Evolutionary conservation across 768 basidiomycete genomes (phyloP), one percentile per base, ranked within the genome.

Genomic region (Cystofilobasidium capitatum): DNA sequence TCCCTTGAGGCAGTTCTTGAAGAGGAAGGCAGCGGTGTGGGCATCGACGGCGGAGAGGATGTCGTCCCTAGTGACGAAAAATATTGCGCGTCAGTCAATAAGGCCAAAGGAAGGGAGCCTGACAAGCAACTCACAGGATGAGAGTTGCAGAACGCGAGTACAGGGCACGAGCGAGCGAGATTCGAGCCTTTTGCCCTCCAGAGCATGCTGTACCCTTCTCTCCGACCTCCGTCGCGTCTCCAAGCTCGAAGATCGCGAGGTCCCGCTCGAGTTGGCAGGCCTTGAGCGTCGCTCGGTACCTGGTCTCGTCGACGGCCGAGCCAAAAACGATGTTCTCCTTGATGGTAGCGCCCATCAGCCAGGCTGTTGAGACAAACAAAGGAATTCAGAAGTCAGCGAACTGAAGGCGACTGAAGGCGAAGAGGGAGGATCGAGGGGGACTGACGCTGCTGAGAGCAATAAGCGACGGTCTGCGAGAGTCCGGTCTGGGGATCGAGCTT

Each of bases 21-120:
- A 87, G 51, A 98, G 83, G 78, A 88, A 87, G 69, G 86, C 84
- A 0, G 91, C 87, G 0, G 89, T 92, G 71, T 86, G 85, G 1
- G 85, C 90, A 73, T 96, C 92, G 31, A 55, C 51, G 16, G 58
- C 39, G 8, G 36, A 58, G 1, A 58, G 58, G 22, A 58, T 40
- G 58, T 36, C 58, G 36, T 37, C 36, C 13, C 26, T 55, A n/a
- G n/a, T n/a, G n/a, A n/a, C n/a, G 59, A 39, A 10, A 2, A 39
- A 40, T 24, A n/a, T 2, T 44, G 14, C 0, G 7, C 9, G 44
- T 74, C 71, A 35, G 71, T 57, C 8, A 71, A 65, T 42, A 6
- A 72, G 35, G 40, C 58, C 63, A 68, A 72, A 71, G n/a, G 29
- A 8, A n/a, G 36, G 24, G 7, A 55, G 17, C 37, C 17, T 0